Evolutionary conservation across 345 rosid genomes (phyloP).

Genomic region (Corymbia maculata): DNA sequence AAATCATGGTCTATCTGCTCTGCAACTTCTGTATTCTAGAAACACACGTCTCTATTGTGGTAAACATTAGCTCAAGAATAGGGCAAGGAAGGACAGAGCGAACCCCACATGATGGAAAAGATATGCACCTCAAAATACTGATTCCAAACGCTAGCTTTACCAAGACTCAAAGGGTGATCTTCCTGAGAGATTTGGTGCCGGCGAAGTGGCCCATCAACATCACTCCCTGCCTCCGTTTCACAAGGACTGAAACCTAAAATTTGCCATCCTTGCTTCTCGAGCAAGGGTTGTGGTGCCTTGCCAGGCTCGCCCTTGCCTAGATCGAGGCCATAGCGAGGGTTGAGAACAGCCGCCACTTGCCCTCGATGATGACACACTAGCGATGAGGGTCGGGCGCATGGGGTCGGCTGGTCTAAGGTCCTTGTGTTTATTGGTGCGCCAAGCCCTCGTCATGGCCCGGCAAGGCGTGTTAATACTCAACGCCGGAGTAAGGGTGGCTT

Average conservation of each 20-base stretch:
- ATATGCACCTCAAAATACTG: conserved; percentile 47
- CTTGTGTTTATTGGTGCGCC: too few species aligned
- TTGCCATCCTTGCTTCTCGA: not conserved
- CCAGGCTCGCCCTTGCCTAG: too few species aligned
- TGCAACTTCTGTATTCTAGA: conserved; percentile 50
- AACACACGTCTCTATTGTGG: not conserved
- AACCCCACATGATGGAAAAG: not conserved
- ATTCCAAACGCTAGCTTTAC: conserved; percentile 54
- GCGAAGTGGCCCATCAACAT: conserved; percentile 44
- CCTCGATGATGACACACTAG: too few species aligned
- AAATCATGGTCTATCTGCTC: conserved; percentile 71
- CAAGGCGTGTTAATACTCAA: too few species aligned
- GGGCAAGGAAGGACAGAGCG: not conserved
- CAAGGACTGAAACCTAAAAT: conserved; percentile 10
- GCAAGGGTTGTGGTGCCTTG: too few species aligned
- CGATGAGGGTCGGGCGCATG: too few species aligned
- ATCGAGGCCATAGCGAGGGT: too few species aligned
- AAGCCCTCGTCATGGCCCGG: too few species aligned
- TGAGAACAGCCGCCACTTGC: too few species aligned
- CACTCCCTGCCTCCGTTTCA: conserved; percentile 17
- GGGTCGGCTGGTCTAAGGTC: too few species aligned
- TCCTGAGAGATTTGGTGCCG: conserved; percentile 48
- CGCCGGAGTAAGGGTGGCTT: too few species aligned
- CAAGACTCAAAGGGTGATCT: conserved; percentile 65
- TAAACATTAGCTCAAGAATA: not conserved